Conservation (phyloP, 345 rosid genomes). For the Syzygium aromaticum region DNA sequence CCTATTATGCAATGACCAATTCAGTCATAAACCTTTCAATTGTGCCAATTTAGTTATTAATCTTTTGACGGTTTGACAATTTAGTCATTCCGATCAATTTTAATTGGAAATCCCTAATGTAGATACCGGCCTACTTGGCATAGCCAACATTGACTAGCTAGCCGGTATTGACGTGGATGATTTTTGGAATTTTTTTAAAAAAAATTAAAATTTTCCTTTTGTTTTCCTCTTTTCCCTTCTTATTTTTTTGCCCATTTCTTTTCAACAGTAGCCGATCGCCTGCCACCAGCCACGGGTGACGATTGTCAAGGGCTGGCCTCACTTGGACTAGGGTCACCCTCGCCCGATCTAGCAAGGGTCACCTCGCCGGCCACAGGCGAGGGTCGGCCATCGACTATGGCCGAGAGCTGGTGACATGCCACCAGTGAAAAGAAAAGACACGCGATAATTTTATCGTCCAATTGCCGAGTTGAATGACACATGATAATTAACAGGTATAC, state of each 20-base stretch:
- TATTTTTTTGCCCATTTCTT: not conserved
- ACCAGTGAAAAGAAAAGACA: not conserved
- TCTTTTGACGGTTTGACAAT: not conserved
- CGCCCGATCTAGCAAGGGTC: not conserved
- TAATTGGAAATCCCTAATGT: too few species aligned
- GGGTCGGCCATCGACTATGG: too few species aligned
- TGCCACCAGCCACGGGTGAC: not conserved
- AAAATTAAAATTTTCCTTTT: too few species aligned
- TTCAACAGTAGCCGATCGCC: not conserved
- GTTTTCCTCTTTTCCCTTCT: not conserved
- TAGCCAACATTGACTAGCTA: fast-evolving
- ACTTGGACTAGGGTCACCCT: fast-evolving
- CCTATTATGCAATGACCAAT: too few species aligned
- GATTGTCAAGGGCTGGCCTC: not conserved
- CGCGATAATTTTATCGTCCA: too few species aligned
- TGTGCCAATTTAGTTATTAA: not conserved
- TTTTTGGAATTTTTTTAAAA: too few species aligned
- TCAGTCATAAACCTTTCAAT: too few species aligned
- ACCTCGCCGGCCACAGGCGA: fast-evolving
- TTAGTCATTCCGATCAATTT: not conserved
- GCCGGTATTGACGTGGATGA: fast-evolving
- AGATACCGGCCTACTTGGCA: too few species aligned
- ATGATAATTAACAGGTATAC: too few species aligned
- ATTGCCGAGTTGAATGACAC: too few species aligned
- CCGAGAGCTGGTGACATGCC: fast-evolving